Conservation (phyloP, 768 basidiomycete genomes). For the Pholiota microspora region DNA sequence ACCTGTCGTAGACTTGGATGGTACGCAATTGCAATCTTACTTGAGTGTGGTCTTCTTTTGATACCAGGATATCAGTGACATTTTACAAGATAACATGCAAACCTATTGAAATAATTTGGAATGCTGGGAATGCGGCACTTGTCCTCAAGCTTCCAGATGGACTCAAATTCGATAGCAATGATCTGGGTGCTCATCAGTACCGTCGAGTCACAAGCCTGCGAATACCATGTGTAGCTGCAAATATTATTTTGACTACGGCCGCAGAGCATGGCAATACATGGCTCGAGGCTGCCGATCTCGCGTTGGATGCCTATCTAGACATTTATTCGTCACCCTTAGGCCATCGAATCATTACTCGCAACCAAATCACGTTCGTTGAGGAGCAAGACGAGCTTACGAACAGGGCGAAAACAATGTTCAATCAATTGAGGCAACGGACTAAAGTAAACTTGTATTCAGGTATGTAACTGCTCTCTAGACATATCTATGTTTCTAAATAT, state of each 20-base stretch:
- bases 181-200: conserved; percentile 67
- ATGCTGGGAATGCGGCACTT: conserved; percentile 49
- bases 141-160: conserved; percentile 58
- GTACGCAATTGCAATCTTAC: conserved; percentile 37
- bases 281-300: conserved; percentile 61
- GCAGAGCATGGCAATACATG: conserved; percentile 47
- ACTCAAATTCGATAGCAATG: conserved; percentile 67
- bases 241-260: conserved; percentile 45
- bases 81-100: conserved; percentile 71
- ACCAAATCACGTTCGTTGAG: conserved; percentile 65
- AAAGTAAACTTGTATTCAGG: conserved; percentile 9
- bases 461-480: conserved; percentile 3
- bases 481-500: neutral
- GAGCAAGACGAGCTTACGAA: conserved; percentile 71
- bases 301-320: conserved; percentile 60
- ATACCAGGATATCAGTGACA: conserved; percentile 55
- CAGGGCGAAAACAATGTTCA: conserved; percentile 56
- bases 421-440: conserved; percentile 22
- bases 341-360: conserved; percentile 45
- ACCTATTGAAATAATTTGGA: conserved; percentile 54
- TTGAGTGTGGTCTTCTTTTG: conserved; percentile 6
- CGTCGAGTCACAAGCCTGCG: conserved; percentile 61
- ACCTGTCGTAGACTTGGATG: conserved; percentile 70
- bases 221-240: conserved; percentile 48
- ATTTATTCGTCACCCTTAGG: conserved; percentile 63